Conservation (phyloP, 805 yeast genomes). For the Saturnispora ahearnii region DNA sequence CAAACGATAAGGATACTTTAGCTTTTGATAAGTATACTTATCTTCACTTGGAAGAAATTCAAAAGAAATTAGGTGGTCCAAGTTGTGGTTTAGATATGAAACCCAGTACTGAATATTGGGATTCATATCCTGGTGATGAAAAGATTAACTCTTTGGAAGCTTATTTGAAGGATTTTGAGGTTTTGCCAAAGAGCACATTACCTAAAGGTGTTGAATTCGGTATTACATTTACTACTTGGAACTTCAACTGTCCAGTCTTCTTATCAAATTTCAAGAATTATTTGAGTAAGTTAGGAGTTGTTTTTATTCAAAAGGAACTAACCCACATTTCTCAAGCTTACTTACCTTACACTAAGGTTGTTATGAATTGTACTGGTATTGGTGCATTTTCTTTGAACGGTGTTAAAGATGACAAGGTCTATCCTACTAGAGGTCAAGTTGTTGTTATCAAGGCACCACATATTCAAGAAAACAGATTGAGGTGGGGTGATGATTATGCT, state of each 20-base stretch:
- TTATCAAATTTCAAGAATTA: conserved; percentile 38
- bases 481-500: conserved; percentile 54
- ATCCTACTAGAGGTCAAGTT: conserved; percentile 77
- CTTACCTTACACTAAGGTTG: conserved; percentile 31
- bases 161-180: conserved; percentile 41
- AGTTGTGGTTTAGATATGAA: conserved; percentile 44
- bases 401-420: conserved; percentile 49
- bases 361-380: conserved; percentile 72
- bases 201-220: conserved; percentile 52
- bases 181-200: conserved; percentile 31
- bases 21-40: conserved; percentile 51
- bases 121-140: conserved; percentile 33
- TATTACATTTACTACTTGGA: conserved; percentile 49
- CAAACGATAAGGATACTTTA: conserved; percentile 42
- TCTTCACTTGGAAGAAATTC: conserved; percentile 35
- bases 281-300: conserved; percentile 42
- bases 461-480: conserved; percentile 45
- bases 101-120: conserved; percentile 57
- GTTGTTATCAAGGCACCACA: conserved; percentile 66
- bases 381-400: conserved; percentile 61
- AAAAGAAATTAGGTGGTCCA: conserved; percentile 40
- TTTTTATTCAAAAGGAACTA: conserved; percentile 37
- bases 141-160: conserved; percentile 40
- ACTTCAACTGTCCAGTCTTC: conserved; percentile 64
- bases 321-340: conserved; percentile 51